Evolutionary conservation across 148 eudicot species (phyloP).

Genomic region (Drosera capensis): DNA sequence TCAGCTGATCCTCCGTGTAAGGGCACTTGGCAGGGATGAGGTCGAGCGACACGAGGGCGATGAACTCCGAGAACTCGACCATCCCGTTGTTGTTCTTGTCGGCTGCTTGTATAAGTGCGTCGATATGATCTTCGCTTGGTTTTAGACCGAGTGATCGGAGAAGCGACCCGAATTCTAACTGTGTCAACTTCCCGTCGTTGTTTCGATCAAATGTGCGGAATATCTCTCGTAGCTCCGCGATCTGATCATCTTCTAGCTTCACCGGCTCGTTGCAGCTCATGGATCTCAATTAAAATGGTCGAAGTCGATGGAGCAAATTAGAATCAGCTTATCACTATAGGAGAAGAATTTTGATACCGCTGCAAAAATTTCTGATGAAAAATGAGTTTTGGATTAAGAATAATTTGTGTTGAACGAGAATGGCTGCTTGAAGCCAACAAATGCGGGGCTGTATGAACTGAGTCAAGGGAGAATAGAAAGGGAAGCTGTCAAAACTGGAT

Average conservation of each 20-base stretch:
- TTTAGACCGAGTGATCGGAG: background rate
- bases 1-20: conserved; percentile 1
- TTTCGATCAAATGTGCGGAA: conserved; percentile 2
- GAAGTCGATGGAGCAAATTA: no score
- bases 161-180: background rate
- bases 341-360: no score
- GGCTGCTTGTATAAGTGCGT: background rate
- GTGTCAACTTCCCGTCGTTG: conserved; percentile 1
- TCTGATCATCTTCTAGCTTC: conserved; percentile 1
- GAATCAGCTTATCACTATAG: no score
- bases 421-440: no score
- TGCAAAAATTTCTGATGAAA: no score
- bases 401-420: no score
- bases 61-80: background rate
- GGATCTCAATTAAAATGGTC: background rate
- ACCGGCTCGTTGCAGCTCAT: background rate
- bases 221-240: background rate
- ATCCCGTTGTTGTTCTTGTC: background rate
- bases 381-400: no score
- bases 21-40: conserved; percentile 2
- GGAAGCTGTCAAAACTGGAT: no score
- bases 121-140: conserved; percentile 1
- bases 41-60: conserved; percentile 1
- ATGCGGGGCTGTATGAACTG: no score
- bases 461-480: no score